Evolutionary conservation across 2,329 filamentous ascomycete genomes (phyloP).

Genomic region (Beauveria sp.): DNA sequence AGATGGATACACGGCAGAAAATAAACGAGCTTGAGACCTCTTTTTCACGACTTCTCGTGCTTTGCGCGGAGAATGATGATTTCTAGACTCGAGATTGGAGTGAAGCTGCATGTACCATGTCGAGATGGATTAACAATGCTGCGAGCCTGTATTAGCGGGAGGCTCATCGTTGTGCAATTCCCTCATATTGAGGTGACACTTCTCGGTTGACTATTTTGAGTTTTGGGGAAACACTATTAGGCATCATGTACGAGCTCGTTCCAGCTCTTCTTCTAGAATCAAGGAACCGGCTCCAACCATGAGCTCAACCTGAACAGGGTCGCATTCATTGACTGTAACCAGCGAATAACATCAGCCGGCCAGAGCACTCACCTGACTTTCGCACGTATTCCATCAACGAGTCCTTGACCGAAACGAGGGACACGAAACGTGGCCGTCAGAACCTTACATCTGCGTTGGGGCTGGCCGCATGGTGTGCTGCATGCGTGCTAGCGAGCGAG

Average conservation of each 20-base stretch:
- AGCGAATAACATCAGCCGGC: background rate
- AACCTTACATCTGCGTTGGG: background rate
- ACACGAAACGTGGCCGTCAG: slow-evolving; percentile 1
- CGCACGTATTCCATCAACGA: background rate
- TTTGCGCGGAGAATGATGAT: background rate
- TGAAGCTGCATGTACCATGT: no score
- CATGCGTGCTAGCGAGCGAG: background rate
- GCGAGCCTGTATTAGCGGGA: background rate
- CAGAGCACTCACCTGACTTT: background rate
- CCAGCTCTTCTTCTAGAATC: background rate
- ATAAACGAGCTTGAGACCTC: background rate
- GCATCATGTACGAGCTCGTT: background rate
- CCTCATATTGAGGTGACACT: background rate
- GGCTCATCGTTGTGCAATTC: background rate
- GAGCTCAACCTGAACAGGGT: background rate
- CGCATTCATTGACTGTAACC: background rate
- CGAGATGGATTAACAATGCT: background rate
- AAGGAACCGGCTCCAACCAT: background rate
- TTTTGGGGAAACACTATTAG: background rate
- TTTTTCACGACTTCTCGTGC: no score
- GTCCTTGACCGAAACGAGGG: background rate
- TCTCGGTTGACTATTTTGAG: background rate
- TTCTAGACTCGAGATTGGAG: no score
- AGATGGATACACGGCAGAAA: background rate
- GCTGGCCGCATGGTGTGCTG: background rate